Evolutionary conservation across 768 basidiomycete species (phyloP).

Genomic region (Lentinula lateritia): DNA sequence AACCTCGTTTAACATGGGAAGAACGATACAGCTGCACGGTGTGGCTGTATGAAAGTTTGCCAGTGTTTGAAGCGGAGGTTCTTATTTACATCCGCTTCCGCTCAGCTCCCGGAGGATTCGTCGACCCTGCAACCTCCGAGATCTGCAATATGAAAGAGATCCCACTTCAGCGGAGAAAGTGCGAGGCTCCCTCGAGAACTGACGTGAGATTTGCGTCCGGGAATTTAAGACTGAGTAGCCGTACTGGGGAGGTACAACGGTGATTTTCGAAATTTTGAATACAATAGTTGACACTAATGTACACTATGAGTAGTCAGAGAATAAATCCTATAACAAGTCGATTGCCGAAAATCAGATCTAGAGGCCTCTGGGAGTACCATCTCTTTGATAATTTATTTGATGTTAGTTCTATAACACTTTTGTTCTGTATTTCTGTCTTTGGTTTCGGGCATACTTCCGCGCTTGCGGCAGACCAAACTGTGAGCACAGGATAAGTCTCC

Average conservation of each 20-base stretch:
- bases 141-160: neutral
- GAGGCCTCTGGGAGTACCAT: no score
- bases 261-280: neutral
- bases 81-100: neutral
- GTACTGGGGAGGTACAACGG: conserved; percentile 1
- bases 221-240: neutral
- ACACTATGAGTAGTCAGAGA: no score
- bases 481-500: neutral
- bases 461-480: conserved; percentile 65
- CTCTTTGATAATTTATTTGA: no score
- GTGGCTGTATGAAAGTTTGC: conserved; percentile 1
- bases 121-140: conserved; percentile 3
- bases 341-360: neutral
- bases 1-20: neutral
- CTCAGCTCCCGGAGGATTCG: neutral
- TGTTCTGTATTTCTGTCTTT: conserved; percentile 19
- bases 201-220: conserved; percentile 1
- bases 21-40: no score
- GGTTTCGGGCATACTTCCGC: conserved; percentile 46
- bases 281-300: neutral
- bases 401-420: conserved; percentile 24
- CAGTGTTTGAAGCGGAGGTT: conserved; percentile 2
- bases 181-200: conserved; percentile 5
- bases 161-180: conserved; percentile 4
- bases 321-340: neutral